These are phyloP conservation scores for Cornus controversa DNA, from an alignment of 148 eudicot species.

Conservation along the genomic window DNA sequence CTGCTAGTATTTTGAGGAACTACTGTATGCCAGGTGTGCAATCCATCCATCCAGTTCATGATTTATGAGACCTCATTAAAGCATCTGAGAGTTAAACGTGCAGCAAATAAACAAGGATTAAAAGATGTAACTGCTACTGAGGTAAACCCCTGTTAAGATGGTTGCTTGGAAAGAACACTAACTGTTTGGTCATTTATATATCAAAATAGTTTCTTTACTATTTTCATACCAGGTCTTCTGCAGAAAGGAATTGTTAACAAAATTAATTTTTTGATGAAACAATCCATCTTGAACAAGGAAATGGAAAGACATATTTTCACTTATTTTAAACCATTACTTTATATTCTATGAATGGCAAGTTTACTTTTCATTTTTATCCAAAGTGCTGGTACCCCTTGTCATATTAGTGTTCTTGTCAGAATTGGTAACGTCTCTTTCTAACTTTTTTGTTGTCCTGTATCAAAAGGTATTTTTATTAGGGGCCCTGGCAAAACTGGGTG, in stretches of 20 bases:
- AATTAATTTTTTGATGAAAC: no score
- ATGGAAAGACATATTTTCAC: no score
- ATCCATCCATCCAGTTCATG: slow-evolving; percentile 98
- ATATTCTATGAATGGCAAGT: background rate
- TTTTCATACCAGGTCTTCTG: background rate
- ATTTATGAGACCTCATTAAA: slow-evolving; percentile 75
- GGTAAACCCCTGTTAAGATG: slow-evolving; percentile 33
- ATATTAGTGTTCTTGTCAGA: background rate
- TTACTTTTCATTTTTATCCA: background rate
- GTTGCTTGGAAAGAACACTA: background rate
- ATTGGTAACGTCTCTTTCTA: background rate
- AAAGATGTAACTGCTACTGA: slow-evolving; percentile 68
- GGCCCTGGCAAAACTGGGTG: slow-evolving; percentile 93
- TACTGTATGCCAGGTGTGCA: slow-evolving; percentile 58
- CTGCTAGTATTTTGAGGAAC: slow-evolving; percentile 5
- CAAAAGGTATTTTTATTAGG: slow-evolving; percentile 76
- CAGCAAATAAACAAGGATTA: slow-evolving; percentile 41
- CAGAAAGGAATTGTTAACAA: no score
- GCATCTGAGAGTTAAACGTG: slow-evolving; percentile 58
- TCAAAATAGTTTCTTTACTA: background rate
- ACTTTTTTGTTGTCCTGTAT: slow-evolving; percentile 10
- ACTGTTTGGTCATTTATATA: background rate
- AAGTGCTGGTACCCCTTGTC: background rate
- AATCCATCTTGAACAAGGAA: no score
- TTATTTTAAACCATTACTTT: no score